Evolutionary conservation across 108 stramenopile genomes (phyloP).

Genomic region (Aurantiochytrium sp.): DNA sequence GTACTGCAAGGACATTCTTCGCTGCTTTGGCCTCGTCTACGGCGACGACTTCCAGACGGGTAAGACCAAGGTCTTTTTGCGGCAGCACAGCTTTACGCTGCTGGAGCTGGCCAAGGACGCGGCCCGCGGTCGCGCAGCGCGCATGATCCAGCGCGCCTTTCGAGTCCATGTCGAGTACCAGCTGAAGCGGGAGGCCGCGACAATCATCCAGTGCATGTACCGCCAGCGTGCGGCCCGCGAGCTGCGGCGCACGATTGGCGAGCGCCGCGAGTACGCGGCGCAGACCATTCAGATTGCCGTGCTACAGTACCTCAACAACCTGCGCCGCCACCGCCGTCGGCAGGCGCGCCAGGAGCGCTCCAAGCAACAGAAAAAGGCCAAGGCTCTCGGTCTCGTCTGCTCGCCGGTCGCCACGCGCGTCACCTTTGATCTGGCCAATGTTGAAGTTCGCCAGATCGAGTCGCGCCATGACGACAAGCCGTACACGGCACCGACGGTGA

Average conservation of each 20-base stretch:
- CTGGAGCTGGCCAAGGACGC: constrained; percentile 30
- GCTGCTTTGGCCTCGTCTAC: background rate
- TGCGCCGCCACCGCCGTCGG: background rate
- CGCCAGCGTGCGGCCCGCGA: background rate
- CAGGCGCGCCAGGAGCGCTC: background rate
- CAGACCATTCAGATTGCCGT: background rate
- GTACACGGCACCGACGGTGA: background rate
- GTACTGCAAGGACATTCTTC: background rate
- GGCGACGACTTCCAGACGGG: constrained; percentile 51
- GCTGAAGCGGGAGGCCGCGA: background rate
- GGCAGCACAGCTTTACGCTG: constrained; percentile 32
- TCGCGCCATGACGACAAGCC: background rate
- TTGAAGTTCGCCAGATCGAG: background rate
- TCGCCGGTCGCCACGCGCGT: background rate
- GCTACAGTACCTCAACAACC: background rate
- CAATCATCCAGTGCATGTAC: background rate
- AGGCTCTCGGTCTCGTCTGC: background rate
- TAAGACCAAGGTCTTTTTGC: constrained; percentile 56
- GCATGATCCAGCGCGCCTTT: background rate
- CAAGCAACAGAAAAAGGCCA: background rate
- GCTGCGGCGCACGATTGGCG: background rate
- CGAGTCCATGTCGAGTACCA: background rate
- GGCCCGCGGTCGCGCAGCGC: background rate
- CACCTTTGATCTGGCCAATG: background rate
- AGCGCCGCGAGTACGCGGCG: background rate